A percentile compares a stretch with the other conserved stretches of the same genome.
phyloP scores from a whole-genome alignment of 2,329 filamentous ascomycete species.

The Zasmidium angulare region DNA sequence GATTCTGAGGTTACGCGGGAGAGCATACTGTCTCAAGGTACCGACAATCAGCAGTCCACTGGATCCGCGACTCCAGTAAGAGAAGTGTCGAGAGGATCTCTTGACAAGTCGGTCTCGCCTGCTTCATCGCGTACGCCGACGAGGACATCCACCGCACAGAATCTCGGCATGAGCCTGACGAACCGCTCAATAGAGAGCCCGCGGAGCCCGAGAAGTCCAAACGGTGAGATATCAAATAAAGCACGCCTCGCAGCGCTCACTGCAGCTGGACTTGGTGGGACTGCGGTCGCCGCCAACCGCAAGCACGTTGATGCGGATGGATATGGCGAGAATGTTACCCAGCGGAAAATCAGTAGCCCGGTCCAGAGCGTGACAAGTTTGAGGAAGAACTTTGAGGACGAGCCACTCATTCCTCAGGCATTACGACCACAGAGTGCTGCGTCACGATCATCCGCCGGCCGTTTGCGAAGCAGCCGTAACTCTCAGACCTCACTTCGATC shows the following conservation, averaged over 20 bases:
- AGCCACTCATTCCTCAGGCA: constrained; percentile 34
- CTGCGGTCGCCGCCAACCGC: constrained; percentile 61
- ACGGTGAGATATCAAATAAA: constrained; percentile 40
- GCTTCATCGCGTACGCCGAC: constrained; percentile 61
- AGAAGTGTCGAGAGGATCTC: constrained; percentile 62
- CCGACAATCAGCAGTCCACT: constrained; percentile 69
- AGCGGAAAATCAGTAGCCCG: constrained; percentile 58
- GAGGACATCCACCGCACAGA: constrained; percentile 57
- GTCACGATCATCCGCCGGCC: constrained; percentile 60
- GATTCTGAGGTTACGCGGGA: constrained; percentile 84
- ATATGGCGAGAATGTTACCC: constrained; percentile 26
- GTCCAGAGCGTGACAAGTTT: constrained; percentile 85
- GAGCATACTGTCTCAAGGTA: constrained; percentile 80
- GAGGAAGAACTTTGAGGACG: constrained; percentile 57
- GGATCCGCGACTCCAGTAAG: constrained; percentile 62
- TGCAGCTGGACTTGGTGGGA: constrained; percentile 41
- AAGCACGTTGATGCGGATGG: constrained; percentile 45
- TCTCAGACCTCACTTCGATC: constrained; percentile 62
- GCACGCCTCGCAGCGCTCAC: constrained; percentile 38
- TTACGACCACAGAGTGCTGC: constrained; percentile 33
- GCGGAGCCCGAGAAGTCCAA: constrained; percentile 18
- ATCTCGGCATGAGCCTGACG: constrained; percentile 66
- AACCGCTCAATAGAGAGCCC: constrained; percentile 51
- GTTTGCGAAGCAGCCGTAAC: constrained; percentile 52
- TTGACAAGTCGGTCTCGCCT: constrained; percentile 56